Evolutionary conservation across 2,329 filamentous ascomycete genomes (phyloP), one percentile per base, ranked within the genome.

Genomic region (Stromatinia cepivora): DNA sequence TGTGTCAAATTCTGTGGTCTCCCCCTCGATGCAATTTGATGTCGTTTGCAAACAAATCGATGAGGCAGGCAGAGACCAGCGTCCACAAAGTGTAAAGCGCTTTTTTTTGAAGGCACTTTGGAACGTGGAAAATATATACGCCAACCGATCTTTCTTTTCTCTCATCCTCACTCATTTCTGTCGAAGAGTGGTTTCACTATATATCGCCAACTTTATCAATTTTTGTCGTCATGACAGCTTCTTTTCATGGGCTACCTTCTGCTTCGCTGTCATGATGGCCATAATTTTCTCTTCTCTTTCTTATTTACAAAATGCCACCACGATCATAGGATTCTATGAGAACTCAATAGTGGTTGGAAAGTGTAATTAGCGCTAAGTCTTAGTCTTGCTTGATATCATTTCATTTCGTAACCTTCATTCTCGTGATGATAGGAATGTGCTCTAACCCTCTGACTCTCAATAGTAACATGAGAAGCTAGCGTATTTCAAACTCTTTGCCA

Each of bases 171-270:
- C 58, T 62, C 42, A 48, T 34, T 46, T 10, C 28, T 46, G 11
- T 17, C 15, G 28, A 34, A 62, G 28, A 34, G 42, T 48, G 42
- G 58, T 36, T 61, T 62, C 25, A 20, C 58, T 48, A 62, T 62
- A 34, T 48, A 48, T 59, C 25, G 25, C 28, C 20, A 48, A 48
- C 1, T 39, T 62, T 9, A n/a, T 22, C 42, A 62, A n/a, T 7
- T 48, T 48, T 22, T 15, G 20, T 34, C 58, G 3, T 17, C 13
- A 15, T 48, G 25, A 6, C 42, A 15, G 45, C 28, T 34, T 48
- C 17, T 4, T n/a, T 48, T 1, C 17, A 13, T 34, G 5, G 13
- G n/a, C 3, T 48, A n/a, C 6, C 28, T 61, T n/a, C 42, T 48
- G 28, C 34, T 7, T 48, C 42, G 28, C 20, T 62, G 42, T n/a